phyloP scores from a whole-genome alignment of 805 yeast species.

The Geotrichum ghanense region DNA sequence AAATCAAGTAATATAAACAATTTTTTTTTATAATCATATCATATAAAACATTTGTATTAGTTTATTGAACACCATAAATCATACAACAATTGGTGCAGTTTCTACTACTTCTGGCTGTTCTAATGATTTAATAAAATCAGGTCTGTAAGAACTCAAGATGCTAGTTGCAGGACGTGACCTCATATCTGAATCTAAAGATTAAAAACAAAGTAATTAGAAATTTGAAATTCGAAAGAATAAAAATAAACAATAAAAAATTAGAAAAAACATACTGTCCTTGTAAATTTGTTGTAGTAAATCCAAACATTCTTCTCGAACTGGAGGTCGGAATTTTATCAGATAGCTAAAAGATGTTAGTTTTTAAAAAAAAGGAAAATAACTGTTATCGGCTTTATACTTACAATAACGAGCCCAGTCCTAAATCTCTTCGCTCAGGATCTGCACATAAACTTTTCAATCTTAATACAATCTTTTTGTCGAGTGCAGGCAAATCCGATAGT shows the following conservation, averaged over 20 bases:
- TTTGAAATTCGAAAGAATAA: too few relatives aligned
- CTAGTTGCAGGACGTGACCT: constrained; percentile 12
- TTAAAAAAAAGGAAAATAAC: constrained; percentile 4
- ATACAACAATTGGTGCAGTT: not conserved
- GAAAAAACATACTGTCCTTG: constrained; percentile 13
- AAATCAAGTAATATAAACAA: too few relatives aligned
- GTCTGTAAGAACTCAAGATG: constrained; percentile 21
- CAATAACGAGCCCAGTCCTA: constrained; percentile 76
- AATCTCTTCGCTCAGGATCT: constrained; percentile 71
- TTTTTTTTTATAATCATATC: not conserved
- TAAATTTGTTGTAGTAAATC: constrained; percentile 26
- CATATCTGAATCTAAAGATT: constrained; percentile 3
- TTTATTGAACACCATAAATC: not conserved
- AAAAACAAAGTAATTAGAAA: too few relatives aligned
- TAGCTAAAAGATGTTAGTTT: constrained; percentile 24
- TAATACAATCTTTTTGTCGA: constrained; percentile 49
- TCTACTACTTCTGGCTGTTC: not conserved
- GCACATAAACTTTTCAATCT: constrained; percentile 63
- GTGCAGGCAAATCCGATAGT: constrained; percentile 75
- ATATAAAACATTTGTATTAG: not conserved
- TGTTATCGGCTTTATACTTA: constrained; percentile 4
- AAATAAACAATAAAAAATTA: too few relatives aligned
- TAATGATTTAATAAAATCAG: constrained; percentile 9
- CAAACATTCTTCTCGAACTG: constrained; percentile 41
- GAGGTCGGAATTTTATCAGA: constrained; percentile 83